These are phyloP conservation scores for Clarireedia sp. DNA, from an alignment of 2,329 filamentous ascomycete genomes.

Conservation along the genomic window DNA sequence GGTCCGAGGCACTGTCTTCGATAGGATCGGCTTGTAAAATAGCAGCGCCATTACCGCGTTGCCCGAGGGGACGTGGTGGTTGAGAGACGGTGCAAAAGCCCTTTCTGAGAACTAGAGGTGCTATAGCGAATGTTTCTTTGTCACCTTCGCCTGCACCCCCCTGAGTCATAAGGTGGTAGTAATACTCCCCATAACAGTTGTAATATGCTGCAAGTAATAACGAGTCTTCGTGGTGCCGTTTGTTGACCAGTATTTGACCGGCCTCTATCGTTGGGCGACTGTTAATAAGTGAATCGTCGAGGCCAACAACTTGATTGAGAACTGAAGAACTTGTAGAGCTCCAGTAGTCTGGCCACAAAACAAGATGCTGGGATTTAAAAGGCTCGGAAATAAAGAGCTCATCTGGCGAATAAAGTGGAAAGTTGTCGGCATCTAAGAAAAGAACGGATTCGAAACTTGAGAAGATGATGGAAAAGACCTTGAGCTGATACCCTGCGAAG, in stretches of 20 bases:
- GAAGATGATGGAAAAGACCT: slow-evolving; percentile 40
- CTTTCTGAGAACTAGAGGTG: slow-evolving; percentile 33
- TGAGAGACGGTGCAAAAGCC: slow-evolving; percentile 30
- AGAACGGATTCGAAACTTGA: slow-evolving; percentile 43
- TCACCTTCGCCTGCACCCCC: slow-evolving; percentile 41
- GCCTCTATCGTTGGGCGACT: slow-evolving; percentile 23
- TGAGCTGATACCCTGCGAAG: slow-evolving; percentile 25
- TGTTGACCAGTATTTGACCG: slow-evolving; percentile 39
- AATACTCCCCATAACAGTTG: slow-evolving; percentile 35
- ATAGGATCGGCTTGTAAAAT: slow-evolving; percentile 14
- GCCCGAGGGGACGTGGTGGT: slow-evolving; percentile 10
- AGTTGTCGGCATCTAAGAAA: slow-evolving; percentile 41
- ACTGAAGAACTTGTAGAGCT: slow-evolving; percentile 31
- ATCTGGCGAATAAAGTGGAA: slow-evolving; percentile 36
- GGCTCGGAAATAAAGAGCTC: slow-evolving; percentile 34
- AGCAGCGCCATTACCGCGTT: slow-evolving; percentile 6
- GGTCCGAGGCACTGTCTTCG: background rate
- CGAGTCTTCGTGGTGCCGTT: slow-evolving; percentile 33
- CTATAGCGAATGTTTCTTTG: slow-evolving; percentile 42
- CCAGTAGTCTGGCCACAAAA: slow-evolving; percentile 43
- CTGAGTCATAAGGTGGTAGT: slow-evolving; percentile 26
- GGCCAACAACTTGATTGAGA: background rate
- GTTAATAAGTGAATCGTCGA: slow-evolving; percentile 17
- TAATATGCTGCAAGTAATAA: slow-evolving; percentile 42
- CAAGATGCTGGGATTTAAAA: slow-evolving; percentile 34